These are phyloP conservation scores for Symbiodinium natans DNA, from an alignment of 73 alveolate species.

Conservation along the genomic window DNA sequence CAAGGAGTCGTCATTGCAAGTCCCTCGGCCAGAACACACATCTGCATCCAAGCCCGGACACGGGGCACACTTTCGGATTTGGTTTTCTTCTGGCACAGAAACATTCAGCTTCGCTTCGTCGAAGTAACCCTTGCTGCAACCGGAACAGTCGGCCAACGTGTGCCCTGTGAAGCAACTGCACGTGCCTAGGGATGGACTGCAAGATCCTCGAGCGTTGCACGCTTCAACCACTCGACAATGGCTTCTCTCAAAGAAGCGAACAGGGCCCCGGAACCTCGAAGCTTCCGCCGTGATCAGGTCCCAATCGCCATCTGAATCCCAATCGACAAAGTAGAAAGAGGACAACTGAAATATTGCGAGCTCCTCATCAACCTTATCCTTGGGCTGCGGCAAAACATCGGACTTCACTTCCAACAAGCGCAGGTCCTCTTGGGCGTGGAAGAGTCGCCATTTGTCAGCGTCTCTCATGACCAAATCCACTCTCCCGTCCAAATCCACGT, in stretches of 20 bases:
- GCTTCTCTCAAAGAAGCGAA: neutral
- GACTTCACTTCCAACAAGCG: neutral
- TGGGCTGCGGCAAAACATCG: neutral
- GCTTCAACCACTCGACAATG: neutral
- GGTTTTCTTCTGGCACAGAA: neutral
- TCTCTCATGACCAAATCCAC: conserved; percentile 7
- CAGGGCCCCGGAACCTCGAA: neutral
- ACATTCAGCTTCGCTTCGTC: neutral
- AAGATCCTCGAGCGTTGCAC: conserved; percentile 19
- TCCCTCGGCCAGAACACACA: conserved; percentile 34
- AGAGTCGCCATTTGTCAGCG: neutral
- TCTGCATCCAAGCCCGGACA: conserved; percentile 15
- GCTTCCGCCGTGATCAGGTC: neutral
- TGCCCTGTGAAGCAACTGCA: conserved; percentile 13
- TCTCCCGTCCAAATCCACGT: neutral
- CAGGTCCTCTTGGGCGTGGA: neutral
- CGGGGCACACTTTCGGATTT: conserved; percentile 11
- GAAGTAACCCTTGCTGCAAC: conserved; percentile 21
- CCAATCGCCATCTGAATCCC: conserved; percentile 50
- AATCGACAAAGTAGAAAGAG: conserved; percentile 6
- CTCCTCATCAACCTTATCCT: too few species aligned
- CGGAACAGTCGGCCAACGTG: conserved; percentile 23
- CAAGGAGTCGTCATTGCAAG: neutral
- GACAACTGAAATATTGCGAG: neutral
- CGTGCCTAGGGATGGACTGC: neutral